Base-by-base conservation (phyloP, 2,329 filamentous ascomycete genomes). In the Fusarium nodosum region DNA sequence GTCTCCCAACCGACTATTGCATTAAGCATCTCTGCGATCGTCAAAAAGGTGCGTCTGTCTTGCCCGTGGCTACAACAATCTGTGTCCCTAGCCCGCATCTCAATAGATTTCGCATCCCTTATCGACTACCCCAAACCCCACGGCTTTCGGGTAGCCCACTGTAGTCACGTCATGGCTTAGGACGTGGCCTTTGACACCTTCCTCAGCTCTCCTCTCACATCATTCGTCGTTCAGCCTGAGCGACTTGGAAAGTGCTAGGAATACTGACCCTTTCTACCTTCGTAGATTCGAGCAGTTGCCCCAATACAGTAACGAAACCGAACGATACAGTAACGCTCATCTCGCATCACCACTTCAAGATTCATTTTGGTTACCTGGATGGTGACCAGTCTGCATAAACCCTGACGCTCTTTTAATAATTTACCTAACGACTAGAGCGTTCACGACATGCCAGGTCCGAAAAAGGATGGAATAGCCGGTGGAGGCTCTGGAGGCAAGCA, bases 391-490 rank as follows among this genome's bases (percentile, higher is more conserved):
- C 64, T 55, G 51, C 62, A 64, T 56, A 66, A 57, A 53, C 39
- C 39, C 58, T 73, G 47, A 70, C 67, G 60, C 56, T 67, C 68
- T 67, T 73, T 73, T 71, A 68, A 69, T 60, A 70, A 73, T 60
- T 51, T 69, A 60, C 64, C 59, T 64, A 58, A 56, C 70, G 65
- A 71, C 66, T 54, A 58, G 57, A 72, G 60, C 42, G 57, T 70
- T 67, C 31, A 30, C 66, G 76, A 74, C 22, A 82, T 82, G 80
- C 77, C 80, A 57, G 71, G 74, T 51, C 74, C 78, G 22, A 82
- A 81, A 76, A 82, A 81, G 72, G 80, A 82, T 62, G 76, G 75
- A 67, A 69, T 74, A 66, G 65, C 75, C 51, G 74, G 75, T 54
- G 76, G 75, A 55, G 76, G 76, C 53, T 69, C 66, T 69, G 74